Evolutionary conservation across 495 filamentous ascomycete genomes (phyloP).

Genomic region (Penicillium steckii): DNA sequence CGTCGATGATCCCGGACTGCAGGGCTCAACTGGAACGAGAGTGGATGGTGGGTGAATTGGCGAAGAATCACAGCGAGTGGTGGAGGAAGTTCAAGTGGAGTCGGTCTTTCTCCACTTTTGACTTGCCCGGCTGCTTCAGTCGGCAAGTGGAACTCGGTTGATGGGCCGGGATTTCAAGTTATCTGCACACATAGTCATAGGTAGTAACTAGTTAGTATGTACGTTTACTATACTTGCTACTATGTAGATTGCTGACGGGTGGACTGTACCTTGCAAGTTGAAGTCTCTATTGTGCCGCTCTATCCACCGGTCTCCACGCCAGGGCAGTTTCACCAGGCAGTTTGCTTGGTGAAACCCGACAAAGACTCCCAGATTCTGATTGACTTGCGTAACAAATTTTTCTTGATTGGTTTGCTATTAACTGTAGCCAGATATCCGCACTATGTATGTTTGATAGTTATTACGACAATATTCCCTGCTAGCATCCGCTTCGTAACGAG

Average conservation of each 20-base stretch:
- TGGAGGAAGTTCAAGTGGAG: background rate
- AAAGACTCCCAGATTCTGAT: background rate
- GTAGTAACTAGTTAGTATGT: too few relatives aligned
- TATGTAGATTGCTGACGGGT: too few relatives aligned
- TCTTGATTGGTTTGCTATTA: background rate
- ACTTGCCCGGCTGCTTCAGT: background rate
- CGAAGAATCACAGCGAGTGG: background rate
- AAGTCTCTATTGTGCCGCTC: background rate
- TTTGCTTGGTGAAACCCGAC: constrained; percentile 4
- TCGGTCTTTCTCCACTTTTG: background rate
- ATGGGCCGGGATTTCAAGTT: constrained; percentile 2
- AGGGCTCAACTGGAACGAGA: background rate
- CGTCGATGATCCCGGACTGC: constrained; percentile 7
- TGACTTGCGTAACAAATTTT: background rate
- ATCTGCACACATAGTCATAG: too few relatives aligned
- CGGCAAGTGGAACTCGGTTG: background rate
- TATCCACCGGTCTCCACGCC: constrained; percentile 3
- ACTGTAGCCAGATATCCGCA: too few relatives aligned
- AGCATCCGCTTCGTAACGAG: too few relatives aligned
- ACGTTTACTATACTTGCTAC: too few relatives aligned
- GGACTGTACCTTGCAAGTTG: background rate
- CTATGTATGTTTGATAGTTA: too few relatives aligned
- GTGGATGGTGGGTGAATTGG: background rate
- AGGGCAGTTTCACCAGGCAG: constrained; percentile 21
- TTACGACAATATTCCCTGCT: too few relatives aligned